phyloP scores from a whole-genome alignment of 805 yeast species.

The Myxozyma sirexii region DNA sequence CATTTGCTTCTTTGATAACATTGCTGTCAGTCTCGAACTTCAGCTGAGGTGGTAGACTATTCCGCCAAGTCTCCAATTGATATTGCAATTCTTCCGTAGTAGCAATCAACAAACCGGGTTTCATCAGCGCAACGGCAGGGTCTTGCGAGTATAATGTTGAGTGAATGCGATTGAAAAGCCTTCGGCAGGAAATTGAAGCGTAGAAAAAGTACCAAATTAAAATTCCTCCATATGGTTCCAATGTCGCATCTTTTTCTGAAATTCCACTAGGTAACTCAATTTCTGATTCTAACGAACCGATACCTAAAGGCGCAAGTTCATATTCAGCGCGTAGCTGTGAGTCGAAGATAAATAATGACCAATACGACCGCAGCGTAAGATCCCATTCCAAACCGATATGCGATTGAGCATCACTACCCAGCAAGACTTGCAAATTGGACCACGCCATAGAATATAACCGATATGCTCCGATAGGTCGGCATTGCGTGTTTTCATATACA shows the following conservation, averaged over 20 bases:
- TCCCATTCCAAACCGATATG: not conserved
- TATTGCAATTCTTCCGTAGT: slow-evolving; percentile 10
- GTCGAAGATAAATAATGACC: slow-evolving; percentile 5
- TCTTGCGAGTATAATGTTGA: slow-evolving; percentile 10
- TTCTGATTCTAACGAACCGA: slow-evolving; percentile 4
- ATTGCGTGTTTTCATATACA: not conserved
- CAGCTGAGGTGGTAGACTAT: slow-evolving; percentile 3
- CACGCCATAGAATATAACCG: slow-evolving; percentile 1
- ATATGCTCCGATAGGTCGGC: not conserved
- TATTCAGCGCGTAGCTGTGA: slow-evolving; percentile 13
- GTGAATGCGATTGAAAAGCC: slow-evolving; percentile 7
- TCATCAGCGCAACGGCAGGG: slow-evolving; percentile 6
- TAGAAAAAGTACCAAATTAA: slow-evolving; percentile 5
- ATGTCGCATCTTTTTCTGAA: not conserved
- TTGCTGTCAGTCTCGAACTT: not conserved
- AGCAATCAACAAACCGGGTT: slow-evolving; percentile 10
- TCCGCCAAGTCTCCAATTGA: slow-evolving; percentile 14
- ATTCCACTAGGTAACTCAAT: slow-evolving; percentile 9
- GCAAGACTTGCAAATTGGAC: slow-evolving; percentile 12
- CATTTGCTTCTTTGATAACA: not conserved
- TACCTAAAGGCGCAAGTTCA: slow-evolving; percentile 6
- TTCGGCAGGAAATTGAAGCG: slow-evolving; percentile 4
- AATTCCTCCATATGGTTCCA: slow-evolving; percentile 5
- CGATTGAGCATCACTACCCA: not conserved
- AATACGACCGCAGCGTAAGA: not conserved